phyloP scores from a whole-genome alignment of 192 early-diverging fungal genomes.

The Coemansia sp. region DNA sequence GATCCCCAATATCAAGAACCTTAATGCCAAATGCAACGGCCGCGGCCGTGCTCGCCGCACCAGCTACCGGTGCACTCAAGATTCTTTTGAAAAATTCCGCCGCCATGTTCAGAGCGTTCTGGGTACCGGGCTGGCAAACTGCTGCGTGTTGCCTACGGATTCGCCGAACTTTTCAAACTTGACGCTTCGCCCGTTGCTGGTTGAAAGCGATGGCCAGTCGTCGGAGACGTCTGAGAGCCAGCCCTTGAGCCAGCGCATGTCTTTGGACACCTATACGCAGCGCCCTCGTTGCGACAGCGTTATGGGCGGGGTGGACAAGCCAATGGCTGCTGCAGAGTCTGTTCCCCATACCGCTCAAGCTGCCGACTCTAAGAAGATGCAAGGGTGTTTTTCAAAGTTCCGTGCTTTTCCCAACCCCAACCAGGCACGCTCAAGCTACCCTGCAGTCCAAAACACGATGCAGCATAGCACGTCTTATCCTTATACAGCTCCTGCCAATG shows the following conservation, averaged over 20 bases:
- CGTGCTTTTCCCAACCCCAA: background rate
- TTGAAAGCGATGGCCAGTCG: conserved; percentile 5
- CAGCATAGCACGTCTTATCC: conserved; percentile 4
- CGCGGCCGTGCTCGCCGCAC: conserved; percentile 53
- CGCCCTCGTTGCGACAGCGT: conserved; percentile 48
- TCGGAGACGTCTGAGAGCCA: conserved; percentile 13
- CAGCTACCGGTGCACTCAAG: conserved; percentile 43
- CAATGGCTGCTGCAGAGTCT: conserved; percentile 3
- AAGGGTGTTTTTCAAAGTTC: conserved; percentile 3
- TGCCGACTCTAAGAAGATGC: background rate
- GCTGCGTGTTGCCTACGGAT: conserved; percentile 47
- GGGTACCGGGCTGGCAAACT: conserved; percentile 28
- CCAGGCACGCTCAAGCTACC: no score
- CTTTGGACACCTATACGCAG: conserved; percentile 5
- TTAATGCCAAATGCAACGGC: conserved; percentile 45
- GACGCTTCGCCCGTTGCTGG: conserved; percentile 50
- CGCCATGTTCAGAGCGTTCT: conserved; percentile 43
- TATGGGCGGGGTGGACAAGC: conserved; percentile 32
- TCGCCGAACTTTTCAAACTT: conserved; percentile 50
- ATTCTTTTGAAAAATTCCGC: conserved; percentile 44
- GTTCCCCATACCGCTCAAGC: background rate
- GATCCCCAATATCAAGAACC: conserved; percentile 55
- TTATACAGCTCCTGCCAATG: background rate
- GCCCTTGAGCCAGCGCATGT: conserved; percentile 10
- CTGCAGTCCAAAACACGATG: background rate